phyloP scores from a whole-genome alignment of 305 asterid species.

The Solanum hybrid region DNA sequence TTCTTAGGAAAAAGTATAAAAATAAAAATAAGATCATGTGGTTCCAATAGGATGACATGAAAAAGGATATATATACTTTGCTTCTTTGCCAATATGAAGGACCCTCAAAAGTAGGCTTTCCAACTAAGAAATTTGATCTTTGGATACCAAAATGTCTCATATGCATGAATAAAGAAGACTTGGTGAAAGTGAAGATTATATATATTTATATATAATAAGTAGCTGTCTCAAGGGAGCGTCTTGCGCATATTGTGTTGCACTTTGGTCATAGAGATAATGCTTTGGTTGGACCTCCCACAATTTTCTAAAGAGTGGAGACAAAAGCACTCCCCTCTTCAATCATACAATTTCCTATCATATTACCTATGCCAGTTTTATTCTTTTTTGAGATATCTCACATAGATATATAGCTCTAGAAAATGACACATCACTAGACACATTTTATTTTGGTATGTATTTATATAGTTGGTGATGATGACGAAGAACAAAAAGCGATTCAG shows the following conservation, averaged over 20 bases:
- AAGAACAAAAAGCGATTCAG: not conserved
- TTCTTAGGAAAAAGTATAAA: not conserved
- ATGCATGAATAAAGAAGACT: slow-evolving; percentile 22
- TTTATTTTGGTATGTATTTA: not conserved
- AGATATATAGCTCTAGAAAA: not conserved
- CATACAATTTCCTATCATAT: slow-evolving; percentile 11
- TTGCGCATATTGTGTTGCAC: slow-evolving; percentile 17
- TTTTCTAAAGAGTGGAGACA: slow-evolving; percentile 38
- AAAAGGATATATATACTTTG: not conserved
- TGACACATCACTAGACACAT: not conserved
- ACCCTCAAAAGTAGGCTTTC: slow-evolving; percentile 19
- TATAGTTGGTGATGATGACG: not conserved
- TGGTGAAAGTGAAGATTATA: not conserved
- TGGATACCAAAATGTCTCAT: slow-evolving; percentile 29
- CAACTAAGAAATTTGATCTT: slow-evolving; percentile 32
- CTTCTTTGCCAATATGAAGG: not conserved
- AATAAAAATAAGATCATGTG: not conserved
- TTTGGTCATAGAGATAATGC: slow-evolving; percentile 13
- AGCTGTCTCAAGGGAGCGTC: slow-evolving; percentile 14
- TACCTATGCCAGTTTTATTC: not conserved
- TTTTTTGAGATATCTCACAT: not conserved
- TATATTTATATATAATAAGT: not conserved
- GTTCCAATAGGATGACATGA: not conserved
- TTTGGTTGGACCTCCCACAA: slow-evolving; percentile 31
- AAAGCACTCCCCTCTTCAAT: slow-evolving; percentile 40